Base-by-base conservation (phyloP, 306 rosid genomes). In the peach (Prunus persica) region DNA sequence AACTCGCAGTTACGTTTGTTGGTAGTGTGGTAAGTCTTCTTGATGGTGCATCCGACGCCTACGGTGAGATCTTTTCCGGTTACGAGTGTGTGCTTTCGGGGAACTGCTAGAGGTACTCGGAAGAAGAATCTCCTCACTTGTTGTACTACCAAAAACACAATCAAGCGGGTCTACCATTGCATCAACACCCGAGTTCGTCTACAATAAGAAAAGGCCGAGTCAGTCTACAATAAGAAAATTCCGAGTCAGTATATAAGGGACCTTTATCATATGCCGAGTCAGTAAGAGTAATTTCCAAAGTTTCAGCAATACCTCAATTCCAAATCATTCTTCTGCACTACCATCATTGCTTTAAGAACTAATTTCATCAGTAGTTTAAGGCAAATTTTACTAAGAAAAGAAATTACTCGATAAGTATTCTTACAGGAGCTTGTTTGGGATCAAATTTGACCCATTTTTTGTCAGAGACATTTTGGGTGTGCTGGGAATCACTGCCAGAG, bases 1-100 rank as follows among this genome's bases (percentile, higher is more conserved):
- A 82, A 84, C 69, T 57, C 62, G 52, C 61, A 51, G 67, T 77
- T 69, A 78, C 16, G 52, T 62, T 61, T 64, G 66, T 11, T 80
- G 79, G 13, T 83, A 46, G 69, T 79, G 67, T 51, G 82, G 54
- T 63, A 34, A 75, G 16, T 16, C 85, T 6, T 86, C 87, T 46
- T 73, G 86, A 45, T 81, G 84, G 52, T 75, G 92, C 80, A 82
- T 80, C 68, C 88, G 83, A 79, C 82, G 96, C 83, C 85, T 88
- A 3, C 91, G 92, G 73, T 82, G 91, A 78, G 83, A 79, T 89
- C 93, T 84, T 86, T 73, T 90, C 38, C 79, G 89, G 73, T 73
- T 57, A 67, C 86, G 88, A 70, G 72, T 69, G 58, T 76, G 86
- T 12, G 27, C 28, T 77, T 76, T 87, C 19, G 85, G 73, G 57